These are phyloP conservation scores for Taphrina communis DNA, from an alignment of 1,139 yeast genomes.

Conservation along the genomic window DNA sequence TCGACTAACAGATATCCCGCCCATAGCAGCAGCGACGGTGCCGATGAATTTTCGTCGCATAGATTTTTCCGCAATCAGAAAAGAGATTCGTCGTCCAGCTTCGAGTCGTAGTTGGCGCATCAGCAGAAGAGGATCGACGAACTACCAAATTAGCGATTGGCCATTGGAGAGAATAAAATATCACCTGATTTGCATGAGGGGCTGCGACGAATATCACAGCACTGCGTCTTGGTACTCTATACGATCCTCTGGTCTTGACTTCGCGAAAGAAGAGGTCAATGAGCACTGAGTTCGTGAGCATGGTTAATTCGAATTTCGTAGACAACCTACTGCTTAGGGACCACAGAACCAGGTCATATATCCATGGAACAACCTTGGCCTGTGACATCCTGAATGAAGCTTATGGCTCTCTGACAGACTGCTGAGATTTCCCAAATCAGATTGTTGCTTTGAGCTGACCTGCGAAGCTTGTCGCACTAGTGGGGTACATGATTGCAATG, in stretches of 20 bases:
- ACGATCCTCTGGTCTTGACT: conserved; percentile 88
- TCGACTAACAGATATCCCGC: conserved; percentile 78
- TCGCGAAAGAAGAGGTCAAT: conserved; percentile 79
- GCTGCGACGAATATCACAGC: conserved; percentile 96
- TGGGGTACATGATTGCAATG: too few species aligned
- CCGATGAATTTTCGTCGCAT: conserved; percentile 74
- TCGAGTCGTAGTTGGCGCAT: conserved; percentile 80
- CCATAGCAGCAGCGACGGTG: conserved; percentile 69
- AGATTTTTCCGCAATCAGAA: conserved; percentile 84
- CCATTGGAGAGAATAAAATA: background rate
- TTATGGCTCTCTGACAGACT: too few species aligned
- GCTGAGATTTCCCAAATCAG: too few species aligned
- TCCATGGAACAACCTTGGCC: conserved; percentile 46
- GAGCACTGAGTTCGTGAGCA: conserved; percentile 48
- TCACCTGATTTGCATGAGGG: conserved; percentile 87
- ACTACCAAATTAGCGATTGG: conserved; percentile 49
- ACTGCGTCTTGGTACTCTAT: conserved; percentile 78
- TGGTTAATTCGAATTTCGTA: background rate
- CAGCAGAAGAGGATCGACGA: conserved; percentile 85
- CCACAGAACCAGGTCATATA: conserved; percentile 54
- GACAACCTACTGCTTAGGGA: conserved; percentile 47
- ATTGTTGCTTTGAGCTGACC: too few species aligned
- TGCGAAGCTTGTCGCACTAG: too few species aligned
- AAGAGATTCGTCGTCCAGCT: conserved; percentile 76
- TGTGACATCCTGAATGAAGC: conserved; percentile 9